Evolutionary conservation across 768 basidiomycete genomes (phyloP).

Genomic region (Naganishia friedmannii): DNA sequence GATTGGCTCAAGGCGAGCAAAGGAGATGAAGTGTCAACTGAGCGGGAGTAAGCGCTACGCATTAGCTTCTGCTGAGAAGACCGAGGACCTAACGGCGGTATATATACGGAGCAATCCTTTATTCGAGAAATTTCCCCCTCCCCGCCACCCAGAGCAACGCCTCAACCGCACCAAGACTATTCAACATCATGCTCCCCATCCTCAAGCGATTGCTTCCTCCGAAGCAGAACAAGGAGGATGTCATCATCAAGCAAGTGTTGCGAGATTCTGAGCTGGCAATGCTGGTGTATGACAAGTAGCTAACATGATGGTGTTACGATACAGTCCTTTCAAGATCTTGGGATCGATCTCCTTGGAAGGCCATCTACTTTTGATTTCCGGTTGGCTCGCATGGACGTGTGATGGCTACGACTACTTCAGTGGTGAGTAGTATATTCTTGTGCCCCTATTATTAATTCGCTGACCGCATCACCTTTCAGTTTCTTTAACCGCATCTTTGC

Average conservation of each 20-base stretch:
- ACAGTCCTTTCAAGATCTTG: constrained; percentile 31
- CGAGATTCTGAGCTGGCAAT: no score
- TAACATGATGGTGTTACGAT: not conserved
- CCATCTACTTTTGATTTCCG: constrained; percentile 13
- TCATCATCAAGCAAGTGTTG: not conserved
- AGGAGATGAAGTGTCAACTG: no score
- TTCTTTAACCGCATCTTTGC: constrained; percentile 48
- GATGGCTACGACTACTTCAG: constrained; percentile 81
- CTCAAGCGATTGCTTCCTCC: not conserved
- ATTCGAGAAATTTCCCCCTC: not conserved
- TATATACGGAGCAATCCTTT: no score
- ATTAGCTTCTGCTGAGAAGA: no score
- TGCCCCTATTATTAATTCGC: not conserved
- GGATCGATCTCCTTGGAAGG: constrained; percentile 26
- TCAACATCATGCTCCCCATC: not conserved
- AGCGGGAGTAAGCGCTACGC: no score
- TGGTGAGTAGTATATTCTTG: not conserved
- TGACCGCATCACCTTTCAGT: constrained; percentile 53
- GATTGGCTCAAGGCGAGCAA: no score
- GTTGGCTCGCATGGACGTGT: constrained; percentile 77
- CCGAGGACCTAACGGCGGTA: no score
- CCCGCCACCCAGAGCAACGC: not conserved
- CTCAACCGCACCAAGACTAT: not conserved
- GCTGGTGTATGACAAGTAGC: no score
- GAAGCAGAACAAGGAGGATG: constrained; percentile 1